A percentile compares a stretch with the other conserved stretches of the same genome.
phyloP scores from a whole-genome alignment of 305 asterid genomes.

The Solanum hybrid region DNA sequence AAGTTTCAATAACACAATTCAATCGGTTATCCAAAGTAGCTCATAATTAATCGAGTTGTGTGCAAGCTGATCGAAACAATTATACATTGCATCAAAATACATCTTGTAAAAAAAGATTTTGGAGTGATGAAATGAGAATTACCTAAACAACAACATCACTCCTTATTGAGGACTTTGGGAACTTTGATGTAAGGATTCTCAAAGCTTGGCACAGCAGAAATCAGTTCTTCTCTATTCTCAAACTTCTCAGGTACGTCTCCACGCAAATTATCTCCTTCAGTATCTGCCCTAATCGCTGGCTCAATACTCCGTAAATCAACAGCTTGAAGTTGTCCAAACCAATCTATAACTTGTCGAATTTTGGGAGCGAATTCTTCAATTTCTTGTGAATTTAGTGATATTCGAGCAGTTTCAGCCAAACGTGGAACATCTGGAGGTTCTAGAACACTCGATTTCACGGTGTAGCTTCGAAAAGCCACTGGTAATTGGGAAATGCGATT shows the following conservation, averaged over 20 bases:
- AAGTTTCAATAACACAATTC: not conserved
- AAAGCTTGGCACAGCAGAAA: constrained; percentile 57
- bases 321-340: constrained; percentile 96
- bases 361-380: constrained; percentile 81
- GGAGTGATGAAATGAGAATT: not conserved
- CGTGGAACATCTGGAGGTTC: constrained; percentile 61
- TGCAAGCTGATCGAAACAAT: not conserved
- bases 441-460: constrained; percentile 35
- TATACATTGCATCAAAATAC: not conserved
- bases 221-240: constrained; percentile 57
- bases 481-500: constrained; percentile 7
- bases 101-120: not conserved
- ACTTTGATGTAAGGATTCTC: constrained; percentile 80
- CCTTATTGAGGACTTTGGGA: constrained; percentile 76
- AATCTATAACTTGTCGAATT: constrained; percentile 73
- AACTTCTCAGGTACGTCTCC: constrained; percentile 45
- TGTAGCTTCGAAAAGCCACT: constrained; percentile 17
- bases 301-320: constrained; percentile 78
- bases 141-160: constrained; percentile 16
- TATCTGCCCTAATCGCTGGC: constrained; percentile 84
- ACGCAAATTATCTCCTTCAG: constrained; percentile 57
- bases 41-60: not conserved
- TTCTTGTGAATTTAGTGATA: constrained; percentile 56
- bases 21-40: not conserved
- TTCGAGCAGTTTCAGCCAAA: constrained; percentile 83